phyloP scores from a whole-genome alignment of 352 stramenopile species.

The Phytophthora sp. region DNA sequence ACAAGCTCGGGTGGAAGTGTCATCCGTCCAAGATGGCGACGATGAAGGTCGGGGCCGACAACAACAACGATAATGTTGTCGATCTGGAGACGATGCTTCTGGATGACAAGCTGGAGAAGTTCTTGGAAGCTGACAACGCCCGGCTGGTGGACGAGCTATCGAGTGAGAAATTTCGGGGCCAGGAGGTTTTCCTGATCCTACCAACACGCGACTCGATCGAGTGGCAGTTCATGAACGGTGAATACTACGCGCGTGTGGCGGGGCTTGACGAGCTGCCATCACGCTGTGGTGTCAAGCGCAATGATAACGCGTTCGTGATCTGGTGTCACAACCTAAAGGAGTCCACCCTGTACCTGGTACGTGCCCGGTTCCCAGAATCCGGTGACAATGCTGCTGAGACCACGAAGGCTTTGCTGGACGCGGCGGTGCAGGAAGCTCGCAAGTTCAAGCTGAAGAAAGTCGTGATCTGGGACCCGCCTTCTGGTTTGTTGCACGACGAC shows the following conservation, averaged over 20 bases:
- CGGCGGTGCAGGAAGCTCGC: constrained; percentile 35
- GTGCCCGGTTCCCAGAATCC: constrained; percentile 38
- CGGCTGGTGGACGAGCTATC: constrained; percentile 37
- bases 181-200: constrained; percentile 46
- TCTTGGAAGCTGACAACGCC: constrained; percentile 48
- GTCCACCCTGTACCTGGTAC: constrained; percentile 55
- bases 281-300: constrained; percentile 43
- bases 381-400: constrained; percentile 12
- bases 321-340: constrained; percentile 67
- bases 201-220: constrained; percentile 54
- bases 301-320: constrained; percentile 49
- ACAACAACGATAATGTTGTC: neutral
- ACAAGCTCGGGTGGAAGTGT: constrained; percentile 52
- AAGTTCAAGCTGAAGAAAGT: constrained; percentile 44
- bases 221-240: constrained; percentile 60
- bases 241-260: constrained; percentile 42
- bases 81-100: constrained; percentile 31
- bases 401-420: constrained; percentile 26
- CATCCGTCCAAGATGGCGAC: constrained; percentile 44
- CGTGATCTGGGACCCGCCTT: constrained; percentile 48
- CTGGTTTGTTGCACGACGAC: constrained; percentile 27
- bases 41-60: constrained; percentile 25
- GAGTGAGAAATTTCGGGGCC: constrained; percentile 19
- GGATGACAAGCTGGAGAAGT: constrained; percentile 37
- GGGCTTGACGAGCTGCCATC: constrained; percentile 37